Percentiles rank a stretch among this genome's conserved stretches.
Evolutionary conservation across 352 stramenopile species (phyloP).

Genomic region (Plasmopara viticola): DNA sequence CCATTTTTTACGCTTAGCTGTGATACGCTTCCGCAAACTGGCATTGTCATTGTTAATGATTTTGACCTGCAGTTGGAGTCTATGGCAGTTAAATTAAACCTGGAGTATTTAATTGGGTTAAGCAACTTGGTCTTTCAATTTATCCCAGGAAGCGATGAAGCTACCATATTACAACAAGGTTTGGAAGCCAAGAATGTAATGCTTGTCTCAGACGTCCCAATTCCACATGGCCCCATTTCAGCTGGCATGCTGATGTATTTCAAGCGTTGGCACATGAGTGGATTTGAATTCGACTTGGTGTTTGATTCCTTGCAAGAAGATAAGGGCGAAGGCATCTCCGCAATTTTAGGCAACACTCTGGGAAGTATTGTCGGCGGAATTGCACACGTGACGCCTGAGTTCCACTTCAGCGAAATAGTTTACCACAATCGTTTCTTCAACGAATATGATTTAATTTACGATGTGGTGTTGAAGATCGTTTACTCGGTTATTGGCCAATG

Average conservation of each 20-base stretch:
- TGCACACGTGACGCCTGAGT: constrained; percentile 77
- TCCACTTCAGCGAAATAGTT: constrained; percentile 64
- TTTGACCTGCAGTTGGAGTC: constrained; percentile 70
- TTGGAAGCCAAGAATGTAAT: constrained; percentile 59
- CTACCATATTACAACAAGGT: constrained; percentile 47
- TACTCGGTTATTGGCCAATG: constrained; percentile 72
- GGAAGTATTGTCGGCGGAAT: constrained; percentile 86
- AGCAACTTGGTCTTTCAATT: constrained; percentile 73
- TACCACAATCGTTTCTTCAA: constrained; percentile 82
- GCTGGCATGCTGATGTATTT: constrained; percentile 78
- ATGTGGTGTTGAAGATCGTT: constrained; percentile 69
- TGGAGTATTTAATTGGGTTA: constrained; percentile 74
- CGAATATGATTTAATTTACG: constrained; percentile 75
- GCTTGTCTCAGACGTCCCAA: constrained; percentile 38
- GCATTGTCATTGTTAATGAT: constrained; percentile 72
- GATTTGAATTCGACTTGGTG: constrained; percentile 71
- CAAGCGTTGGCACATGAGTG: constrained; percentile 63
- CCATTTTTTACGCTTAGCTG: constrained; percentile 66
- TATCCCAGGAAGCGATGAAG: constrained; percentile 61
- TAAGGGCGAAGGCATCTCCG: constrained; percentile 67
- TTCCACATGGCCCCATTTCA: constrained; percentile 42
- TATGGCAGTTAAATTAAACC: constrained; percentile 66
- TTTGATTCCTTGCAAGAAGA: constrained; percentile 82
- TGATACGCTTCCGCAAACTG: constrained; percentile 56
- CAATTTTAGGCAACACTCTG: constrained; percentile 73